Percentiles rank a stretch among this genome's conserved stretches.
phyloP scores from a whole-genome alignment of 805 yeast genomes.

The Ogataea pilisensis region DNA sequence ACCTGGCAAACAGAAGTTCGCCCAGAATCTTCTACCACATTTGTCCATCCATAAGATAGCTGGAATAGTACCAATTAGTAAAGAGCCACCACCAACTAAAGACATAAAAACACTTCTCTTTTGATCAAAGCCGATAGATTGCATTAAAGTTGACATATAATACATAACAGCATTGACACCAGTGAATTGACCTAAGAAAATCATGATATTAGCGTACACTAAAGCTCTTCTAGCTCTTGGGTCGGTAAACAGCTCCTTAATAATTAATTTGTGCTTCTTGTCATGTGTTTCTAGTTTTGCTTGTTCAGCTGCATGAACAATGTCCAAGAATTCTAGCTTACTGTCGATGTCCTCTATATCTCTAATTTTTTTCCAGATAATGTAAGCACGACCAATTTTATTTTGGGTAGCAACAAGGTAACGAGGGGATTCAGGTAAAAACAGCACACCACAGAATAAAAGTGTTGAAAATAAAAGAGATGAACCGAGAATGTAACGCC shows the following conservation, averaged over 20 bases:
- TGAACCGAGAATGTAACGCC: conserved; percentile 66
- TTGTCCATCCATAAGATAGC: conserved; percentile 56
- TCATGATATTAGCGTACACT: conserved; percentile 53
- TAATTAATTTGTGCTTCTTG: conserved; percentile 34
- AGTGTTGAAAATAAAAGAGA: conserved; percentile 54
- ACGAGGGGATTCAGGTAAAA: conserved; percentile 61
- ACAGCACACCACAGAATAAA: conserved; percentile 46
- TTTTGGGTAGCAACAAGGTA: conserved; percentile 47
- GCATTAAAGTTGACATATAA: conserved; percentile 57
- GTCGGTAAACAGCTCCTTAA: conserved; percentile 48
- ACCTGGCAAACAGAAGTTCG: conserved; percentile 48
- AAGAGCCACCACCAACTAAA: conserved; percentile 63
- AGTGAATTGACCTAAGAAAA: conserved; percentile 58
- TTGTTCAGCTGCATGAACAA: conserved; percentile 48
- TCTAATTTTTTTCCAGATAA: conserved; percentile 54
- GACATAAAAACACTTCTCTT: conserved; percentile 61
- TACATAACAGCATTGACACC: conserved; percentile 67
- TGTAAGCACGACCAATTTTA: conserved; percentile 48
- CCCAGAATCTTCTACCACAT: conserved; percentile 59
- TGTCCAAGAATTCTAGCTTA: conserved; percentile 53
- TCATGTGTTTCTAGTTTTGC: conserved; percentile 33
- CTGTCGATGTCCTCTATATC: conserved; percentile 39
- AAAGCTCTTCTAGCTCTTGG: conserved; percentile 62
- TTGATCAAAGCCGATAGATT: conserved; percentile 47
- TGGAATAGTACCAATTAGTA: conserved; percentile 61